Conservation (phyloP, 1,284 basidiomycete genomes). For the Phlebopus sp. region DNA sequence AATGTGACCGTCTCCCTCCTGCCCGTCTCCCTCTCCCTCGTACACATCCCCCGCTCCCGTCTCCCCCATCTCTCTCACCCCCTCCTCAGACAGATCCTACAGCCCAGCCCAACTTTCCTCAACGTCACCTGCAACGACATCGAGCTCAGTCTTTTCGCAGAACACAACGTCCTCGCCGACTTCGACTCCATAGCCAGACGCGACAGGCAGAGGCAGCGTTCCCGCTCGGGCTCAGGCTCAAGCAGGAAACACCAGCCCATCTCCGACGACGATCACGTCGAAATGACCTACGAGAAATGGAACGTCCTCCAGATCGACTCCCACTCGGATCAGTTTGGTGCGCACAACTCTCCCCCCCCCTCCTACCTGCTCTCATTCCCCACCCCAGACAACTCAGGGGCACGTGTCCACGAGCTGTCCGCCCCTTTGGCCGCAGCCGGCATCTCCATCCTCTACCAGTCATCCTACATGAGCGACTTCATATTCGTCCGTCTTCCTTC, state of each 20-base stretch:
- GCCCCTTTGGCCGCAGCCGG: slow-evolving; percentile 75
- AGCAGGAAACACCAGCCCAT: slow-evolving; percentile 26
- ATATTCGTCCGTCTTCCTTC: slow-evolving; percentile 56
- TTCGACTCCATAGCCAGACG: slow-evolving; percentile 60
- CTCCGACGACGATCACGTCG: slow-evolving; percentile 47
- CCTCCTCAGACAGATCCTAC: slow-evolving; percentile 65
- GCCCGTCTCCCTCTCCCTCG: slow-evolving; percentile 65
- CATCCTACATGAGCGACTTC: slow-evolving; percentile 83
- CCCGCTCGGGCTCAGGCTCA: slow-evolving; percentile 38
- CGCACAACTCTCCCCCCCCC: slow-evolving; percentile 20
- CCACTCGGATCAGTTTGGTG: slow-evolving; percentile 63
- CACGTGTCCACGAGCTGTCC: slow-evolving; percentile 76
- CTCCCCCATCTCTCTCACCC: slow-evolving; percentile 57
- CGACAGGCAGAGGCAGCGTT: slow-evolving; percentile 48
- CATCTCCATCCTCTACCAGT: slow-evolving; percentile 83
- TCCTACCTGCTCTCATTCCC: slow-evolving; percentile 4
- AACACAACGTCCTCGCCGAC: slow-evolving; percentile 52
- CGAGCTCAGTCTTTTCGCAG: slow-evolving; percentile 71
- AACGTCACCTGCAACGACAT: slow-evolving; percentile 74
- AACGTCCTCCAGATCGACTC: slow-evolving; percentile 76
- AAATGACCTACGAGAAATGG: slow-evolving; percentile 70
- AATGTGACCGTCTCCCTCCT: slow-evolving; percentile 65
- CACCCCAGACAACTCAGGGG: slow-evolving; percentile 59
- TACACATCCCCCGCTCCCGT: slow-evolving; percentile 67
- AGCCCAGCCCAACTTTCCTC: slow-evolving; percentile 62